phyloP scores from a whole-genome alignment of 768 basidiomycete species.

The Suillus subluteus region DNA sequence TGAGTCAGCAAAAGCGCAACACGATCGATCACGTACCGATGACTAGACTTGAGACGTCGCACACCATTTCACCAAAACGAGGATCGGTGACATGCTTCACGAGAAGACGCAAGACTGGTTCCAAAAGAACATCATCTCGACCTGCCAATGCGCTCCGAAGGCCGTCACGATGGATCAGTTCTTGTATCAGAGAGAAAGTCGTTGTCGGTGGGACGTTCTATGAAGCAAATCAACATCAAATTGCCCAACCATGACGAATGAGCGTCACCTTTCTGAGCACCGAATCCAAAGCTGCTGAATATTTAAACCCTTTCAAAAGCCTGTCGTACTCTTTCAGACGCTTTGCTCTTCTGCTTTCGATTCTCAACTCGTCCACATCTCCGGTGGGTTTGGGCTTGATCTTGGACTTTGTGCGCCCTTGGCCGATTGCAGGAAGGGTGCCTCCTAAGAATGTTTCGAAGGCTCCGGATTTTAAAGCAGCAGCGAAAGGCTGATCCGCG shows the following conservation, averaged over 20 bases:
- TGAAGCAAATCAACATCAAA: slow-evolving; percentile 8
- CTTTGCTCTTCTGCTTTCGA: slow-evolving; percentile 72
- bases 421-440: slow-evolving; percentile 56
- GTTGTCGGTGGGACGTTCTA: slow-evolving; percentile 85
- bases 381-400: slow-evolving; percentile 52
- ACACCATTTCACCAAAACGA: slow-evolving; percentile 88
- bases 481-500: slow-evolving; percentile 37
- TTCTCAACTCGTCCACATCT: slow-evolving; percentile 75
- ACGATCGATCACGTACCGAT: slow-evolving; percentile 62
- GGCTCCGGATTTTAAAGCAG: slow-evolving; percentile 52
- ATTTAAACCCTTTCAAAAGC: slow-evolving; percentile 89
- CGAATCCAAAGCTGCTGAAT: slow-evolving; percentile 91
- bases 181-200: slow-evolving; percentile 89
- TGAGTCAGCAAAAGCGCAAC: slow-evolving; percentile 12
- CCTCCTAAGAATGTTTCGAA: slow-evolving; percentile 72
- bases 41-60: slow-evolving; percentile 77
- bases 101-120: slow-evolving; percentile 87
- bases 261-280: slow-evolving; percentile 77
- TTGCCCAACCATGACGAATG: not conserved
- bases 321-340: slow-evolving; percentile 87
- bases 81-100: slow-evolving; percentile 87
- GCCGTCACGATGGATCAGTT: slow-evolving; percentile 91
- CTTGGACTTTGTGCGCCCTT: slow-evolving; percentile 54
- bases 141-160: slow-evolving; percentile 84
- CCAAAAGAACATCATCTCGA: slow-evolving; percentile 91